Evolutionary conservation across 805 yeast species (phyloP).

Genomic region (Wickerhamomyces bisporus): DNA sequence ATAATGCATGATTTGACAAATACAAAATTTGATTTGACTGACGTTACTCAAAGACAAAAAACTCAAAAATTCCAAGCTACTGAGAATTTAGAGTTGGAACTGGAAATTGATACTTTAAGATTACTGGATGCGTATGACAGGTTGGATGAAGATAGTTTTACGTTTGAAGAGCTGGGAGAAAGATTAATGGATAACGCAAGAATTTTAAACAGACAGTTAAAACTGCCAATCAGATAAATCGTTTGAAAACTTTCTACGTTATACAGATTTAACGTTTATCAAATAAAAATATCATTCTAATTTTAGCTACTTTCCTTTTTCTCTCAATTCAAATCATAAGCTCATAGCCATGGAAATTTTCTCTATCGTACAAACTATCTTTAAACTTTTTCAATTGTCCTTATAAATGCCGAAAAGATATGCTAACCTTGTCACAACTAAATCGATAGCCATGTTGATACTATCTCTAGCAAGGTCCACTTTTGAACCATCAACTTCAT

Average conservation of each 20-base stretch:
- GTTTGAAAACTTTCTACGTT: too few species aligned
- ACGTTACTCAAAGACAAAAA: constrained; percentile 34
- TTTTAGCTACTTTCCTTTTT: too few species aligned
- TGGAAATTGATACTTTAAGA: constrained; percentile 44
- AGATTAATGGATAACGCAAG: constrained; percentile 59
- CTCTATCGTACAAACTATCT: too few species aligned
- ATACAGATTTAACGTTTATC: too few species aligned
- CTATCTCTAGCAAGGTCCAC: constrained; percentile 89
- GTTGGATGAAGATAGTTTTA: constrained; percentile 40
- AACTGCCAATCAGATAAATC: too few species aligned
- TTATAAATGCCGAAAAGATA: constrained; percentile 79
- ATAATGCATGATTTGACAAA: constrained; percentile 71
- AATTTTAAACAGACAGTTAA: constrained; percentile 25
- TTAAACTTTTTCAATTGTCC: constrained; percentile 26
- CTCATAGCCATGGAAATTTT: too few species aligned
- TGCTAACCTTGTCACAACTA: constrained; percentile 86
- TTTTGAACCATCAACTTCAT: constrained; percentile 93
- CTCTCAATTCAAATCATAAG: too few species aligned
- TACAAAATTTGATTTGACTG: constrained; percentile 68
- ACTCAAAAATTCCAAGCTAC: constrained; percentile 20
- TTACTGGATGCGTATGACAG: constrained; percentile 36
- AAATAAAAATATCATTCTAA: too few species aligned
- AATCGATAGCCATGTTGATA: constrained; percentile 88
- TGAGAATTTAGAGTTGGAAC: constrained; percentile 41
- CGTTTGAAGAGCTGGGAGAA: constrained; percentile 55